Evolutionary conservation across 768 basidiomycete genomes (phyloP).

Genomic region (Lactarius trivialis): DNA sequence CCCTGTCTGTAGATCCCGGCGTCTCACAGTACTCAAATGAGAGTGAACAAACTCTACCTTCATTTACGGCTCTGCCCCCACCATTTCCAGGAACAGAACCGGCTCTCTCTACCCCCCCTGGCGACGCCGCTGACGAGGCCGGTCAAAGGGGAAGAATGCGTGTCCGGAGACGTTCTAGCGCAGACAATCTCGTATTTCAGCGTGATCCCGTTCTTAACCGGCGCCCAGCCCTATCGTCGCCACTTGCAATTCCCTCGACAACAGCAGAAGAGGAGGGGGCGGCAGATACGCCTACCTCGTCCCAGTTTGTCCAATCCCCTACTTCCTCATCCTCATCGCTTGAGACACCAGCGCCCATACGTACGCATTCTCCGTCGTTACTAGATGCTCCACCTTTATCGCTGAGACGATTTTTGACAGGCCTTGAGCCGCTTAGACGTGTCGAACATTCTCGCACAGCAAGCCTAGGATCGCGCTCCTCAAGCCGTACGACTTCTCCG

Average conservation of each 20-base stretch:
- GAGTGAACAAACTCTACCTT: slow-evolving; percentile 33
- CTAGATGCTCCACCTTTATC: neutral
- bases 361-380: neutral
- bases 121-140: neutral
- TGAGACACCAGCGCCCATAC: neutral
- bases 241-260: slow-evolving; percentile 28
- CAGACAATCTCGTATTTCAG: slow-evolving; percentile 30
- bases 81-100: neutral
- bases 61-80: slow-evolving; percentile 9
- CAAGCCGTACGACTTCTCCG: neutral
- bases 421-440: neutral
- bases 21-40: slow-evolving; percentile 39
- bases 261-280: slow-evolving; percentile 9
- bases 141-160: slow-evolving; percentile 25
- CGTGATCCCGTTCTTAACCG: slow-evolving; percentile 27
- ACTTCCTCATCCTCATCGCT: slow-evolving; percentile 3
- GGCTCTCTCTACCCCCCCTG: neutral
- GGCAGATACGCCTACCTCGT: neutral
- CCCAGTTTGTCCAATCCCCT: slow-evolving; percentile 1
- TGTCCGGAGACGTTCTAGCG: slow-evolving; percentile 28
- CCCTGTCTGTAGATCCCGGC: slow-evolving; percentile 45
- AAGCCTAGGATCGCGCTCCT: slow-evolving; percentile 5
- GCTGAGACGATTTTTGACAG: neutral
- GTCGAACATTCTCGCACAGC: neutral
- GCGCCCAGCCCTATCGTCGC: slow-evolving; percentile 27